Conservation (phyloP, 2,329 filamentous ascomycete genomes). For the Fusarium sp. region DNA sequence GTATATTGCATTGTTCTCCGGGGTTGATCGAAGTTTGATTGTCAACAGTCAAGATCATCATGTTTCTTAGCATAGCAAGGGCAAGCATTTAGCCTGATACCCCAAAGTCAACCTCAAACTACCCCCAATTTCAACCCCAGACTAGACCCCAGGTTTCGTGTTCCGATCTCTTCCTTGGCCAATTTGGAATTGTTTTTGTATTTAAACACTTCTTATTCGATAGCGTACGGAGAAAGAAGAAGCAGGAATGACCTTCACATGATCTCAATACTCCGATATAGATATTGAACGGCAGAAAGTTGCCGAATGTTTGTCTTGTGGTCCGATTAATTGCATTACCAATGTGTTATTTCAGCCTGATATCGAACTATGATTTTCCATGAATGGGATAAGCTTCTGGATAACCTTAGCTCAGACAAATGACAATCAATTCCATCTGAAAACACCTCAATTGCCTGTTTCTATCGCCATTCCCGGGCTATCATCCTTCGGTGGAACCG, state of each 20-base stretch:
- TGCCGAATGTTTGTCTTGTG: neutral
- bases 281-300: neutral
- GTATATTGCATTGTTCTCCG: neutral
- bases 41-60: neutral
- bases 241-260: neutral
- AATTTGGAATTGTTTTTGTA: accelerated
- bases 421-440: neutral
- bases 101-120: neutral
- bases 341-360: neutral
- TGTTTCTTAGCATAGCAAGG: neutral
- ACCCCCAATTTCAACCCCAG: neutral
- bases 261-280: neutral
- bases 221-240: neutral
- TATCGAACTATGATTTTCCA: neutral
- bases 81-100: neutral
- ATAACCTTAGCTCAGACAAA: too few relatives aligned
- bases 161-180: neutral
- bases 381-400: neutral
- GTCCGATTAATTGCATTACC: neutral
- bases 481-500: neutral
- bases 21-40: neutral
- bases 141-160: neutral
- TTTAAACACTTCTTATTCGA: neutral
- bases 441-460: neutral
- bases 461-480: too few relatives aligned